Evolutionary conservation across 805 yeast genomes (phyloP), one percentile per base, ranked within the genome.

Genomic region (Komagataella phaffii): DNA sequence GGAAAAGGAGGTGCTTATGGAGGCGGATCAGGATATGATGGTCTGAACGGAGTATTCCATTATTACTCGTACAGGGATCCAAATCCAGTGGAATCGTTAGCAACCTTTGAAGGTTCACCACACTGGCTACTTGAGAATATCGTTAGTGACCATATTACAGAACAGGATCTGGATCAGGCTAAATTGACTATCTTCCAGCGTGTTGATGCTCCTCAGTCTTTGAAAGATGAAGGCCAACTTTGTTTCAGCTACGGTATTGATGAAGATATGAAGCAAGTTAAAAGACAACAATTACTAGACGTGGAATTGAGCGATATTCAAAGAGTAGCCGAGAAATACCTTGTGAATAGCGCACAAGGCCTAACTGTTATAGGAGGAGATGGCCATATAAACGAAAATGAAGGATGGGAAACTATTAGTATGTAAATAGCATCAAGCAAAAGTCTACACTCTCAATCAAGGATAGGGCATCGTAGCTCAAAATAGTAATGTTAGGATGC

Each of bases 1-100:
- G 57, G 99, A 93, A 62, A 91, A 60, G 96, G 96, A 53, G 99
- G 99, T 53, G 99, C 99, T 0, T 93, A 93, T 62, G 99, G 99
- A 6, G 98, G 96, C 5, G 99, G 99, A 3, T 85, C 95, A 3
- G 69, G 77, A 6, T 93, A 83, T 64, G 86, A 83, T 62, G 88
- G 91, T 0, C 63, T 87, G 19, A 88, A 85, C 50, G 98, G 97
- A 0, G 59, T 82, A 2, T 79, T 91, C 60, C 77, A 85, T 40
- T 88, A 75, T 68, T 93, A 85, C 67, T 89, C 98, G 0, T 93
- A 91, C 70, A 77, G 99, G 58, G 99, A 93, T 64, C 99, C 99
- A 17, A 83, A 87, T 56, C 88, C 96, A 1, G 62, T 75, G 44
- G 77, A 80, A 56, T 84, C 96, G 2, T 64, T 87, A 8, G 66